A percentile compares a stretch with the other conserved stretches of the same genome.
Evolutionary conservation across 2,329 filamentous ascomycete species (phyloP).

Genomic region (Penicillium sp.): DNA sequence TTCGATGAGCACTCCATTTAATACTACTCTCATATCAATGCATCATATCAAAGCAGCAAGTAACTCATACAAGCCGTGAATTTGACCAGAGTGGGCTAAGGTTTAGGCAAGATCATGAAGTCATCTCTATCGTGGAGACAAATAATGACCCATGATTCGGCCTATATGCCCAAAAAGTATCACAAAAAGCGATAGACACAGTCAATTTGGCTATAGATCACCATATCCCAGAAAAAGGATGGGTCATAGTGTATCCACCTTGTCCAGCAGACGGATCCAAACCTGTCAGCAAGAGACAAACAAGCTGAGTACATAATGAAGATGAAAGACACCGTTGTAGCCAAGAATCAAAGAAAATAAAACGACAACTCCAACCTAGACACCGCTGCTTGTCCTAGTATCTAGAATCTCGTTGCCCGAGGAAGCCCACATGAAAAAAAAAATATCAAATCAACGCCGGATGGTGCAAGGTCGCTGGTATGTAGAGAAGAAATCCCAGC

Average conservation of each 20-base stretch:
- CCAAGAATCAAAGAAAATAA: slow-evolving; percentile 1
- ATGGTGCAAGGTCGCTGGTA: slow-evolving; percentile 18
- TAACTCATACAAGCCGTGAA: neutral
- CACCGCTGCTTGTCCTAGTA: slow-evolving; percentile 16
- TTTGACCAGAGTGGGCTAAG: neutral
- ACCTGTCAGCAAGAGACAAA: slow-evolving; percentile 6
- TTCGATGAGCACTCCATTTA: slow-evolving; percentile 12
- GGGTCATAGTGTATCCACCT: slow-evolving; percentile 19
- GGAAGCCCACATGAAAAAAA: neutral
- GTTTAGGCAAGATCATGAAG: neutral
- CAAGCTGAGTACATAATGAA: slow-evolving; percentile 8
- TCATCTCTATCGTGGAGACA: neutral
- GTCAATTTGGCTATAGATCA: neutral
- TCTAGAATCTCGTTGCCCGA: slow-evolving; percentile 21
- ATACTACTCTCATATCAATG: neutral
- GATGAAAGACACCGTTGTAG: neutral
- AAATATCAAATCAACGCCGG: slow-evolving; percentile 17
- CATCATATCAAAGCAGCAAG: neutral
- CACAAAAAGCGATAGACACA: neutral
- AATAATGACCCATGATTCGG: neutral
- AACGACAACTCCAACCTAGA: slow-evolving; percentile 16
- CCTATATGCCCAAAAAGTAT: neutral
- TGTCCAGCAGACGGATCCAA: slow-evolving; percentile 1
- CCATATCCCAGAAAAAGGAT: neutral
- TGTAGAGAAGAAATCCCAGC: slow-evolving; percentile 8